These are phyloP conservation scores for Bimuria novae-zelandiae DNA, from an alignment of 2,329 filamentous ascomycete genomes.

Conservation along the genomic window DNA sequence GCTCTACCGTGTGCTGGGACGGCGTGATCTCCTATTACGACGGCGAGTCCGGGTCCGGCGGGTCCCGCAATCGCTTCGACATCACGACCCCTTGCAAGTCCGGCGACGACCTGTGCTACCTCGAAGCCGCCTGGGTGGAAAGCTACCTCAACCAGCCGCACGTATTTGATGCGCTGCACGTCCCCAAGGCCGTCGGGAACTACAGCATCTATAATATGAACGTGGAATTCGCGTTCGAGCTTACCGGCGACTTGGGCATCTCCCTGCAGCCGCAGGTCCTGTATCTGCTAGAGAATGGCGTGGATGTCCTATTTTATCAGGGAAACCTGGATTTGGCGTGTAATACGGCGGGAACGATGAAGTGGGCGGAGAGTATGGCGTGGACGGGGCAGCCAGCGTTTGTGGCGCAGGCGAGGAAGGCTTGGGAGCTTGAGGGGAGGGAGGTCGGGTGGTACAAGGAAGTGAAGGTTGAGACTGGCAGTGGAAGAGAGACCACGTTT, in stretches of 20 bases:
- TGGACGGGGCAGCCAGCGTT: conserved; percentile 54
- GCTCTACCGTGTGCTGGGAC: conserved; percentile 43
- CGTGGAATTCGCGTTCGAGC: conserved; percentile 32
- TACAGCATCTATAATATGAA: conserved; percentile 34
- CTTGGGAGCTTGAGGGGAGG: conserved; percentile 29
- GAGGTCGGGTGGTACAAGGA: conserved; percentile 44
- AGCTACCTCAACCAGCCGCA: conserved; percentile 42
- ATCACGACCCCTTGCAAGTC: conserved; percentile 48
- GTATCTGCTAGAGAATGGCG: conserved; percentile 42
- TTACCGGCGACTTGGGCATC: conserved; percentile 33
- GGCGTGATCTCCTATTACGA: conserved; percentile 50
- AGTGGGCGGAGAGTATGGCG: conserved; percentile 48
- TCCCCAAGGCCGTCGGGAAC: conserved; percentile 39
- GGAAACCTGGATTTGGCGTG: conserved; percentile 49
- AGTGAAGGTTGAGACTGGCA: conserved; percentile 33
- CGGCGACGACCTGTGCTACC: conserved; percentile 47
- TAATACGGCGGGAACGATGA: conserved; percentile 47
- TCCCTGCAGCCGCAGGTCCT: conserved; percentile 42
- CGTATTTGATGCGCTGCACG: conserved; percentile 39
- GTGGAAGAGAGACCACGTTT: conserved; percentile 39
- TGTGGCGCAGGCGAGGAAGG: conserved; percentile 36
- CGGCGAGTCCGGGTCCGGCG: conserved; percentile 46
- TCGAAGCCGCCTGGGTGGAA: conserved; percentile 31
- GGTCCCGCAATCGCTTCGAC: conserved; percentile 50
- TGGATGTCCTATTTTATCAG: conserved; percentile 48